A percentile compares a stretch with the other conserved stretches of the same genome.
phyloP scores from a whole-genome alignment of 176 grass and related monocot species.

The Oryza australiensis region DNA sequence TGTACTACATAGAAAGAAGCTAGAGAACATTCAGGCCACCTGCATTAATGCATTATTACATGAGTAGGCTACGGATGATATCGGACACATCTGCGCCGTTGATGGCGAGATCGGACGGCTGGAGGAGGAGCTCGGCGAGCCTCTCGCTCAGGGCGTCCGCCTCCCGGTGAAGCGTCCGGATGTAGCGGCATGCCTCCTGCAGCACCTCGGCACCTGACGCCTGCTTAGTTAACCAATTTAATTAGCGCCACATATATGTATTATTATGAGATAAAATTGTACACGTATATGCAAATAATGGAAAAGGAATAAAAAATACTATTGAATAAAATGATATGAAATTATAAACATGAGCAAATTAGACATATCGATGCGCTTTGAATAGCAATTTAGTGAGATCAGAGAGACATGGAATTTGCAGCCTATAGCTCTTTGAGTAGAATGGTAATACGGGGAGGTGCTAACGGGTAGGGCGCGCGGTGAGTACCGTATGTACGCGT shows the following conservation, averaged over 20 bases:
- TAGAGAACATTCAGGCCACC: not conserved
- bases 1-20: not conserved
- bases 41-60: not conserved
- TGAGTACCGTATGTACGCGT: too few relatives aligned
- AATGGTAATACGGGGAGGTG: too few relatives aligned
- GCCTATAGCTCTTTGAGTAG: too few relatives aligned
- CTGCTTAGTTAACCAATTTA: not conserved
- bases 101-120: not conserved
- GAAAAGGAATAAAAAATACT: too few relatives aligned
- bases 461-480: too few relatives aligned
- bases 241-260: not conserved
- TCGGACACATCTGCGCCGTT: constrained; percentile 1
- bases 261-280: not conserved
- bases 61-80: constrained; percentile 33
- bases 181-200: constrained; percentile 54
- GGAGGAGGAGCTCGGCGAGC: constrained; percentile 48
- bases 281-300: not conserved
- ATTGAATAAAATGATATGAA: too few relatives aligned
- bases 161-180: constrained; percentile 51
- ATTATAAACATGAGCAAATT: too few relatives aligned
- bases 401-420: too few relatives aligned
- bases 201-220: constrained; percentile 23
- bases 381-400: too few relatives aligned
- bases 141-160: constrained; percentile 34
- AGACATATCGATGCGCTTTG: too few relatives aligned